Conservation (phyloP, 352 stramenopile species). For the Globisporangium middletonii region DNA sequence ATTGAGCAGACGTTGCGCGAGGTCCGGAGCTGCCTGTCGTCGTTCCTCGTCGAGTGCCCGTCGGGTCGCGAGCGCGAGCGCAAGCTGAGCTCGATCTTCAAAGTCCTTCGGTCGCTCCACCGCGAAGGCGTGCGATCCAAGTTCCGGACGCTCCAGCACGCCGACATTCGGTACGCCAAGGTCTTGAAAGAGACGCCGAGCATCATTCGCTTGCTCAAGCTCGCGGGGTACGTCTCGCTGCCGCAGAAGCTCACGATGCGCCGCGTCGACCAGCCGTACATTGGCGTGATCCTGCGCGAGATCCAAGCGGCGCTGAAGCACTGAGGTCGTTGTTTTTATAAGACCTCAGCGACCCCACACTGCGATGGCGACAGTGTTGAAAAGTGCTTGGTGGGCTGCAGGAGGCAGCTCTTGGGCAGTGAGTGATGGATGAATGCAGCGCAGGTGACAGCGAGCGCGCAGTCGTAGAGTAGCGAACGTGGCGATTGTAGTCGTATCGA, state of each 20-base stretch:
- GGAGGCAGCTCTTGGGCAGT: no score
- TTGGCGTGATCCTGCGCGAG: slow-evolving; percentile 53
- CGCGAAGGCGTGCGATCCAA: slow-evolving; percentile 57
- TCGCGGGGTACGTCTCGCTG: slow-evolving; percentile 68
- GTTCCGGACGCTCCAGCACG: slow-evolving; percentile 59
- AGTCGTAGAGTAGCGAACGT: no score
- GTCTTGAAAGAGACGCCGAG: slow-evolving; percentile 64
- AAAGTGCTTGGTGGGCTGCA: no score
- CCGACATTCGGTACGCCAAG: slow-evolving; percentile 66
- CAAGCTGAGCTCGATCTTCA: slow-evolving; percentile 64
- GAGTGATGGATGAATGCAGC: no score
- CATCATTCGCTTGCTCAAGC: slow-evolving; percentile 69
- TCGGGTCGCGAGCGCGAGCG: slow-evolving; percentile 53
- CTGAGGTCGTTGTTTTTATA: background rate
- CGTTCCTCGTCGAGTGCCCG: slow-evolving; percentile 58
- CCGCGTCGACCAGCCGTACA: slow-evolving; percentile 59
- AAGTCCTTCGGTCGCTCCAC: slow-evolving; percentile 61
- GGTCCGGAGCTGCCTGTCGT: slow-evolving; percentile 46
- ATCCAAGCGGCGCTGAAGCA: slow-evolving; percentile 23
- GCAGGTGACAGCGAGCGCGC: no score
- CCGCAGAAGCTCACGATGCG: slow-evolving; percentile 71
- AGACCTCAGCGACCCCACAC: no score
- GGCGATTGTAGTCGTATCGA: no score
- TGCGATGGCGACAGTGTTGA: no score
- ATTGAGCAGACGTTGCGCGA: slow-evolving; percentile 39